phyloP scores from a whole-genome alignment of 192 early-diverging fungal species.

The Bifiguratus adelaidae region DNA sequence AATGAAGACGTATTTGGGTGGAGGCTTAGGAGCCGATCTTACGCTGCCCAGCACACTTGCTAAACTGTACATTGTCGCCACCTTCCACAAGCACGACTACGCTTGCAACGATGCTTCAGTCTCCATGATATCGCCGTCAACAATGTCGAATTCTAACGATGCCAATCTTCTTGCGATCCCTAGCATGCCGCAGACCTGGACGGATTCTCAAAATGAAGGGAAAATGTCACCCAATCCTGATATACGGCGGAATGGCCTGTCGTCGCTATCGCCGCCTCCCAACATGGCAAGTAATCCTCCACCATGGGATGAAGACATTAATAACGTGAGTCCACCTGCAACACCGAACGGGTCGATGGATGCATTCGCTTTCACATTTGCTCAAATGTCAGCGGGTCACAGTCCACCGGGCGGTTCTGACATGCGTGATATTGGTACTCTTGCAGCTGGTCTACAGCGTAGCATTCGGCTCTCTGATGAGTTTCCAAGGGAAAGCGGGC shows the following conservation, averaged over 20 bases:
- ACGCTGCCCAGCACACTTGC: conserved; percentile 21
- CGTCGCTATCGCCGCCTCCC: neutral
- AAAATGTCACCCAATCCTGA: neutral
- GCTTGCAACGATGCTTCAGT: neutral
- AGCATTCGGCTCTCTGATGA: too few species aligned
- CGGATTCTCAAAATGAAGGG: neutral
- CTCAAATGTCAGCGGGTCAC: too few species aligned
- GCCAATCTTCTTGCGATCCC: too few species aligned
- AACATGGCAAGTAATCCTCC: neutral
- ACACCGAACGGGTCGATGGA: too few species aligned
- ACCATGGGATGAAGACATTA: too few species aligned
- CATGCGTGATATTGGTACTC: too few species aligned
- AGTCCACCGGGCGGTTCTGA: too few species aligned
- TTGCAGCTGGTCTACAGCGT: too few species aligned
- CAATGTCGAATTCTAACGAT: neutral
- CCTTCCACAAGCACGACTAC: conserved; percentile 16
- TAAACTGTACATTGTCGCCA: conserved; percentile 39
- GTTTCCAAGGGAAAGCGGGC: too few species aligned
- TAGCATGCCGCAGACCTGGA: too few species aligned
- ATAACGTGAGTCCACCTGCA: too few species aligned
- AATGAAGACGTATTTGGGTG: conserved; percentile 40
- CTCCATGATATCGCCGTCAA: neutral
- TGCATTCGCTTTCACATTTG: too few species aligned
- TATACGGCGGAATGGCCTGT: neutral
- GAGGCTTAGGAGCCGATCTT: conserved; percentile 44